These are phyloP conservation scores for Sporothrix curviconia DNA, from an alignment of 2,329 filamentous ascomycete genomes.

Conservation along the genomic window DNA sequence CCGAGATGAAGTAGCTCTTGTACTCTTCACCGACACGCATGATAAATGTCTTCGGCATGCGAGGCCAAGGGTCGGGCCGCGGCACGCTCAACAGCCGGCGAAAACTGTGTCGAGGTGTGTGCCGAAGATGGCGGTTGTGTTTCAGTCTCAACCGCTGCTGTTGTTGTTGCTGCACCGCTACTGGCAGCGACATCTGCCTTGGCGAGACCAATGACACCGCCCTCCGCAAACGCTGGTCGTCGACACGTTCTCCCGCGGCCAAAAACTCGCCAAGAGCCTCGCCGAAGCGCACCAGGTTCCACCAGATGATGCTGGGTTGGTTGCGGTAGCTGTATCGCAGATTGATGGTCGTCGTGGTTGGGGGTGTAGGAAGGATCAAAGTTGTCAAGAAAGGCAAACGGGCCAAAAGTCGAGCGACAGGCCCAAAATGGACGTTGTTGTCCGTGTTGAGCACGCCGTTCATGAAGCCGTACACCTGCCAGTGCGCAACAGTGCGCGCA, in stretches of 20 bases:
- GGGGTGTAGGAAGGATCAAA: conserved; percentile 94
- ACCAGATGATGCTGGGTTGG: conserved; percentile 96
- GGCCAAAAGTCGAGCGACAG: conserved; percentile 90
- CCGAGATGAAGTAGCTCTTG: conserved; percentile 76
- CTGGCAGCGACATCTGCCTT: conserved; percentile 6
- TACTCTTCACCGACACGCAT: conserved; percentile 77
- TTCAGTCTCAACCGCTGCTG: background rate
- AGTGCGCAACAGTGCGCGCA: conserved; percentile 78
- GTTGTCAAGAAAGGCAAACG: conserved; percentile 95
- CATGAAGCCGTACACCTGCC: conserved; percentile 99
- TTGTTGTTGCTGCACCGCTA: no score
- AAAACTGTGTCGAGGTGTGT: background rate
- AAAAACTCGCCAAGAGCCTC: conserved; percentile 85
- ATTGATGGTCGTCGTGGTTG: conserved; percentile 87
- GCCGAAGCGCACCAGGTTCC: conserved; percentile 89
- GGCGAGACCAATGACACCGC: conserved; percentile 51
- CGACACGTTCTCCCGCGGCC: conserved; percentile 66
- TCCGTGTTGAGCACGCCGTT: conserved; percentile 98
- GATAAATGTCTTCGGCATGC: conserved; percentile 79
- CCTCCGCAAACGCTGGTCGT: conserved; percentile 63
- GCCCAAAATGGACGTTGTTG: conserved; percentile 86
- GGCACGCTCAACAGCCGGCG: conserved; percentile 50
- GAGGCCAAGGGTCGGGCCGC: conserved; percentile 64
- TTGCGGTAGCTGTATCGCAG: conserved; percentile 88
- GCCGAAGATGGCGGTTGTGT: background rate